Evolutionary conservation across 768 basidiomycete genomes (phyloP).

Genomic region (Boletus barrowsii): DNA sequence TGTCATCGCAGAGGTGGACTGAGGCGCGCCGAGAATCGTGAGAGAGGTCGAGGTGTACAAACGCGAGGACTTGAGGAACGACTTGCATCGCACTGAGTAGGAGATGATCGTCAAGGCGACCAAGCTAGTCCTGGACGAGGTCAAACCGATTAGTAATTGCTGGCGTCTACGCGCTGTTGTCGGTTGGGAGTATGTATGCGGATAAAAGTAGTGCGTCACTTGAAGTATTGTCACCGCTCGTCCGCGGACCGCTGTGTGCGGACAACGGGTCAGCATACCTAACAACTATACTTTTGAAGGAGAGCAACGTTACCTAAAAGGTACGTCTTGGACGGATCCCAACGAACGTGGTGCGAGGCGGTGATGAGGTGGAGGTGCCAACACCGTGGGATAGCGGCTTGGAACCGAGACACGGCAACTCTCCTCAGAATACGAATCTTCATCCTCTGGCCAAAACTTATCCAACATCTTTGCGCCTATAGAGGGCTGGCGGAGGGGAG

Average conservation of each 20-base stretch:
- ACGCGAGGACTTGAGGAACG: conserved; percentile 65
- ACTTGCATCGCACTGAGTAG: conserved; percentile 83
- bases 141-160: conserved; percentile 24
- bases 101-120: conserved; percentile 88
- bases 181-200: neutral
- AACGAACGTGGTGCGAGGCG: conserved; percentile 22
- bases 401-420: conserved; percentile 6
- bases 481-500: conserved; percentile 16
- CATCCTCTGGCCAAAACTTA: conserved; percentile 33
- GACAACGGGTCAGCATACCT: neutral
- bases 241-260: conserved; percentile 17
- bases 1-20: conserved; percentile 91
- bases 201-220: neutral
- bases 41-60: conserved; percentile 68
- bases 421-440: conserved; percentile 19
- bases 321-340: conserved; percentile 3
- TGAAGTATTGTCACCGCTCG: conserved; percentile 9
- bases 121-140: conserved; percentile 59
- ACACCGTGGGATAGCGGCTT: conserved; percentile 13
- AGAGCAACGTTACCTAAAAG: conserved; percentile 14
- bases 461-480: conserved; percentile 30
- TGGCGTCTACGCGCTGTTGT: neutral
- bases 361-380: conserved; percentile 31
- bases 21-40: conserved; percentile 83
- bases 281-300: neutral